Conservation (phyloP, 129 eudicot genomes). For the Centrapalus pauciflorus region DNA sequence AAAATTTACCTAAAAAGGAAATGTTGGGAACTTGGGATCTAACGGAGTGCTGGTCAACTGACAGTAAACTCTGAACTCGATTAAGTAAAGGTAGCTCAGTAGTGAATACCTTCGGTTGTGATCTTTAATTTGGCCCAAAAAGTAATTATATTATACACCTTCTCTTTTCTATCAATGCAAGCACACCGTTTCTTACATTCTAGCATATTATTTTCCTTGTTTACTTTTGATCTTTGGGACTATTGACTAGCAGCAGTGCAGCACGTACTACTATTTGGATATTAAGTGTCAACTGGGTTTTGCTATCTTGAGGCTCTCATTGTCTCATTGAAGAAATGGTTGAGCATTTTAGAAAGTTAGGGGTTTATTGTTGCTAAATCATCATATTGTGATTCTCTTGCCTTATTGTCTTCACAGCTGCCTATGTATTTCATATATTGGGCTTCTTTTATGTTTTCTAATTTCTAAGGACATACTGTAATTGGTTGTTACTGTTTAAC, state of each 20-base stretch:
- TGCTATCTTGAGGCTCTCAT: neutral
- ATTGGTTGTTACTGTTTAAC: conserved; percentile 2
- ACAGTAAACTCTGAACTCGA: neutral
- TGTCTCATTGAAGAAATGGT: neutral
- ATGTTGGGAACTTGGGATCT: neutral
- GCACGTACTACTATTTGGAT: too few relatives aligned
- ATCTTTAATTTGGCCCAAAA: neutral
- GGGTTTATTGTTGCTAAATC: neutral
- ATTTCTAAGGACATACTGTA: neutral
- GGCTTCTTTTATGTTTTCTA: neutral
- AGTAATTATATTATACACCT: neutral
- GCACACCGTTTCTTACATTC: neutral
- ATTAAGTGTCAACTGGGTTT: neutral
- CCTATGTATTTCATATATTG: neutral
- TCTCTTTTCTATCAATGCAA: neutral
- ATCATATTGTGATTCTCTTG: neutral
- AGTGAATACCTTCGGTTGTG: neutral
- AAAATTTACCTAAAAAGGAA: neutral
- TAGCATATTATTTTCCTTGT: neutral
- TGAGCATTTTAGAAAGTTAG: neutral
- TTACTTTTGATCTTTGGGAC: neutral
- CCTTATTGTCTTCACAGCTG: neutral
- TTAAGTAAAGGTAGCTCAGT: neutral
- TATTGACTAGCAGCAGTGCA: too few relatives aligned
- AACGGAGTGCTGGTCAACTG: neutral